Conservation (phyloP, 495 filamentous ascomycete genomes). For the Aspergillus hancockii region DNA sequence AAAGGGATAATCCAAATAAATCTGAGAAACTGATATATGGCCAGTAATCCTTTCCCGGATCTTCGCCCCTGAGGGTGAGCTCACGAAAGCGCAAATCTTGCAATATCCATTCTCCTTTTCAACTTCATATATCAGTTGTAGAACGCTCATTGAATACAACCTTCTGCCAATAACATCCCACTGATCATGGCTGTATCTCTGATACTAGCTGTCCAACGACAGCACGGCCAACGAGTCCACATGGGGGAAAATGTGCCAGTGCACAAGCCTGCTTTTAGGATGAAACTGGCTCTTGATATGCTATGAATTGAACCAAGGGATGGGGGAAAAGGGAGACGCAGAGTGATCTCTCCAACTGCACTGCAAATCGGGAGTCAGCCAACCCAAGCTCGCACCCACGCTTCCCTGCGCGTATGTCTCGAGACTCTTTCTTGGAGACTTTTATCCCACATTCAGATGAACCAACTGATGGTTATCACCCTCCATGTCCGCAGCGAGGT, state of each 20-base stretch:
- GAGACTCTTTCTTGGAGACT: neutral
- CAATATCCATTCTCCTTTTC: conserved; percentile 9
- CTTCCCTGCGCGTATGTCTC: neutral
- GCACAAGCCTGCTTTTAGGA: neutral
- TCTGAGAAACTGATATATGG: neutral
- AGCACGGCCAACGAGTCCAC: neutral
- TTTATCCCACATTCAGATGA: neutral
- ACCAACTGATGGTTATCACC: conserved; percentile 31
- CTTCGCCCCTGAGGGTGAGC: conserved; percentile 1
- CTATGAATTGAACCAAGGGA: neutral
- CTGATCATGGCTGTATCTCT: neutral
- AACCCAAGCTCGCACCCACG: neutral
- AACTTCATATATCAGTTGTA: neutral
- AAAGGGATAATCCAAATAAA: conserved; percentile 9
- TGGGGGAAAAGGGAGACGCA: neutral
- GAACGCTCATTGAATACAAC: neutral
- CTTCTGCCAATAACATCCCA: neutral
- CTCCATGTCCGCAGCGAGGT: conserved; percentile 50
- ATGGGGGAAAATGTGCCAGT: neutral
- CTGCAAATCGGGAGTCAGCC: neutral
- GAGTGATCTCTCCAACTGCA: neutral
- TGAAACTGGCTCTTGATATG: neutral
- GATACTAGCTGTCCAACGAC: neutral
- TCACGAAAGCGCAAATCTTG: neutral
- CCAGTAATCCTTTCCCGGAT: neutral